Percentiles rank a stretch among this genome's conserved stretches.
phyloP scores from a whole-genome alignment of 2,329 filamentous ascomycete species.

The Juglanconis juglandina region DNA sequence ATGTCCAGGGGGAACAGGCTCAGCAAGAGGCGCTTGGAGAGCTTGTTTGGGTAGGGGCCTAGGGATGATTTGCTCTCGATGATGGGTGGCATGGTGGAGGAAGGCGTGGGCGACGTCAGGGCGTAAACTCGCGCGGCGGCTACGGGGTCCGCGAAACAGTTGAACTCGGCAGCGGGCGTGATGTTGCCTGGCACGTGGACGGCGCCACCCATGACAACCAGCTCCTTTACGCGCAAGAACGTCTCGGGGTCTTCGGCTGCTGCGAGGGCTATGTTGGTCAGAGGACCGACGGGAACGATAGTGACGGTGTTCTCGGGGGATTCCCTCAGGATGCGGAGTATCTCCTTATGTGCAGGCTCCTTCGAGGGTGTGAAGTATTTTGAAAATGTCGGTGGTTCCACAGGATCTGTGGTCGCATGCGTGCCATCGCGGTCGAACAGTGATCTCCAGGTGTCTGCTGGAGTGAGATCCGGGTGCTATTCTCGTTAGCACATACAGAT shows the following conservation, averaged over 20 bases:
- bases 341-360: constrained; percentile 74
- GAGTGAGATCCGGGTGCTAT: constrained; percentile 69
- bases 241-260: constrained; percentile 85
- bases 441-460: constrained; percentile 69
- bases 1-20: constrained; percentile 75
- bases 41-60: constrained; percentile 58
- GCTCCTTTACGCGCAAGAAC: constrained; percentile 83
- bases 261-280: constrained; percentile 91
- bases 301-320: constrained; percentile 81
- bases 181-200: constrained; percentile 79
- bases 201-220: constrained; percentile 93
- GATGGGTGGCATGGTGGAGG: constrained; percentile 75
- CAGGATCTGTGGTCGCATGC: constrained; percentile 26
- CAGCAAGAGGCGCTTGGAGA: constrained; percentile 63
- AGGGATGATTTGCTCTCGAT: constrained; percentile 49
- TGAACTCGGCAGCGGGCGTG: constrained; percentile 87
- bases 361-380: constrained; percentile 73
- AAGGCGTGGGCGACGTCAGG: constrained; percentile 69
- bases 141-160: constrained; percentile 83
- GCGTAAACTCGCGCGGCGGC: constrained; percentile 75
- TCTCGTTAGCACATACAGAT: neutral
- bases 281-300: constrained; percentile 83
- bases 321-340: constrained; percentile 78
- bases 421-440: constrained; percentile 52
- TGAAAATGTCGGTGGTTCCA: constrained; percentile 44